phyloP scores from a whole-genome alignment of 305 asterid species.

The Fraxinus baroniana region DNA sequence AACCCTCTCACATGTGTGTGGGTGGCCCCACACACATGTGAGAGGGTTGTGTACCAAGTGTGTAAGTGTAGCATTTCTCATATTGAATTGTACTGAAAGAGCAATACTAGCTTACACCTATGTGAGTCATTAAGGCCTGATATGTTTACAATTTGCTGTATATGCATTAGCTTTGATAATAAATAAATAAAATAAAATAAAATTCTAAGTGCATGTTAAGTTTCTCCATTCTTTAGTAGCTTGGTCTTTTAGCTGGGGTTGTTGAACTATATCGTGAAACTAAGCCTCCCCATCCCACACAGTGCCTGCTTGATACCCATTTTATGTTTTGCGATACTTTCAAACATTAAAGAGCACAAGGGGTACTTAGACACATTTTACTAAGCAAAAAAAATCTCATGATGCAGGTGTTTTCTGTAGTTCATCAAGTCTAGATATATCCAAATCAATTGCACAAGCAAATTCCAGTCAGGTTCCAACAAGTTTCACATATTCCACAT shows the following conservation, averaged over 20 bases:
- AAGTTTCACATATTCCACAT: neutral
- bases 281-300: neutral
- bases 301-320: neutral
- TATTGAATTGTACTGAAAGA: neutral
- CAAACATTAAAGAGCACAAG: neutral
- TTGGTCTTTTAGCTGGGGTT: neutral
- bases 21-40: too few relatives aligned
- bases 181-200: too few relatives aligned
- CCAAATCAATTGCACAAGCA: neutral
- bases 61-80: too few relatives aligned
- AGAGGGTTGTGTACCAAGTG: too few relatives aligned
- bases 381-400: neutral
- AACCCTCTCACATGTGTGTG: too few relatives aligned
- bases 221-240: neutral
- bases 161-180: neutral
- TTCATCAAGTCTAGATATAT: neutral
- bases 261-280: neutral
- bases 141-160: neutral
- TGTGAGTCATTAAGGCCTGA: neutral
- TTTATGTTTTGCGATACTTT: neutral
- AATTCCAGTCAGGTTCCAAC: neutral
- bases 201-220: neutral
- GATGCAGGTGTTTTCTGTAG: neutral
- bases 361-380: neutral
- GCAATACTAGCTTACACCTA: neutral